These are phyloP conservation scores for Pythium dissotocum DNA, from an alignment of 352 stramenopile genomes.

Conservation along the genomic window DNA sequence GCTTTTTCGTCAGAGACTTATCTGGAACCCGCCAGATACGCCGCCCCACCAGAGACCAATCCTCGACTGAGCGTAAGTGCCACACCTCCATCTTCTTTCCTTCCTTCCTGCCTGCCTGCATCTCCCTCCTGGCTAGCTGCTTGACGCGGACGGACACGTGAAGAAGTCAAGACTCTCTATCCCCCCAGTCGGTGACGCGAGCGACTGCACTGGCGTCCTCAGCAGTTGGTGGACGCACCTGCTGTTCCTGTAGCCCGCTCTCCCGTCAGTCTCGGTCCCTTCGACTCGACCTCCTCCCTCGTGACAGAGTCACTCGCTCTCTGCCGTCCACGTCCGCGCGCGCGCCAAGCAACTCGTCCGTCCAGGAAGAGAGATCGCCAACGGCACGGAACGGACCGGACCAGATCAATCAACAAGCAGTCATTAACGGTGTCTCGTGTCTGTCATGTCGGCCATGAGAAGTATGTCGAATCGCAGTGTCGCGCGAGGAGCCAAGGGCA, in stretches of 20 bases:
- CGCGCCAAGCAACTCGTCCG: slow-evolving; percentile 2
- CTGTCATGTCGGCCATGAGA: slow-evolving; percentile 15
- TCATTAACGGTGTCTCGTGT: slow-evolving; percentile 28
- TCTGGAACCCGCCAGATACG: slow-evolving; percentile 26
- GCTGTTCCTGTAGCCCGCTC: neutral
- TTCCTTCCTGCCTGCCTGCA: slow-evolving; percentile 9
- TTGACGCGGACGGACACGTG: slow-evolving; percentile 10
- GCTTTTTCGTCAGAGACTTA: slow-evolving; percentile 24
- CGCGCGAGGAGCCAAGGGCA: slow-evolving; percentile 41
- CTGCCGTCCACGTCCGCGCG: slow-evolving; percentile 13
- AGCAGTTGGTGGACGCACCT: slow-evolving; percentile 4
- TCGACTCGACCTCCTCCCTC: neutral
- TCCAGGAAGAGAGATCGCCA: slow-evolving; percentile 14
- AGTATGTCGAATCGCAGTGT: slow-evolving; percentile 73
- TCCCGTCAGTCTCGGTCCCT: neutral
- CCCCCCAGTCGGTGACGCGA: neutral
- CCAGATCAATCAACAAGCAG: neutral
- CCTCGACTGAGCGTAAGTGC: slow-evolving; percentile 20
- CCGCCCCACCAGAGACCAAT: neutral
- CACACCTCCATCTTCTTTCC: slow-evolving; percentile 5
- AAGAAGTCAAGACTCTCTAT: slow-evolving; percentile 9
- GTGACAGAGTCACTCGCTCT: neutral
- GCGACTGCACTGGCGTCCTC: neutral
- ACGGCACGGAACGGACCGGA: neutral
- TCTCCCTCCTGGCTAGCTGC: slow-evolving; percentile 3